Conservation (phyloP, 2,329 filamentous ascomycete genomes). For the Blastomyces silverae region DNA sequence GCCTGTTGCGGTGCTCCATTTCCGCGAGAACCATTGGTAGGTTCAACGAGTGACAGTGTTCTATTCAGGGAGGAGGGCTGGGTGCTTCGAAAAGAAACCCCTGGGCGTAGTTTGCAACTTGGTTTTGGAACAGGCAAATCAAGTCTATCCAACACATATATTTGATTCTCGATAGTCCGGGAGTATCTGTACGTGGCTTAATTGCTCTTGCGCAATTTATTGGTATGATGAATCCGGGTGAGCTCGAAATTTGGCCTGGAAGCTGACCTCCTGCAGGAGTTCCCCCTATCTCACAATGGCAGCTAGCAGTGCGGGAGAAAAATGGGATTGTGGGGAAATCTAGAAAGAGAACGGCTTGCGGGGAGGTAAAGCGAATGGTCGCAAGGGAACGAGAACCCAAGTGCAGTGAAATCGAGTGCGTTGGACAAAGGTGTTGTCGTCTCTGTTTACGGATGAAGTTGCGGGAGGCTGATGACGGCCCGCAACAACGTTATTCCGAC, state of each 20-base stretch:
- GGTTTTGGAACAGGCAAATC: neutral
- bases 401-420: neutral
- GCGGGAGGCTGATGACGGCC: neutral
- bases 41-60: conserved; percentile 3
- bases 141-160: neutral
- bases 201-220: neutral
- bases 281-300: neutral
- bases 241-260: neutral
- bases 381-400: neutral
- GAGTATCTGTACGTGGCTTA: neutral
- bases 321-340: neutral
- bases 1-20: conserved; percentile 61
- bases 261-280: neutral
- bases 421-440: conserved; percentile 9
- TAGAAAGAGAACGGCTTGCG: neutral
- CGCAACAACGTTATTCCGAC: conserved; percentile 10
- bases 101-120: neutral
- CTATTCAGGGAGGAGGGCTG: neutral
- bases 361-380: neutral
- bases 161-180: neutral
- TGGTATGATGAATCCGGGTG: neutral
- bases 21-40: conserved; percentile 29
- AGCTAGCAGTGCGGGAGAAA: neutral
- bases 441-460: neutral
- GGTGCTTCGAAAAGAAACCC: neutral